Evolutionary conservation across 441 rosid species (phyloP).

Genomic region (Gossypium davidsonii): DNA sequence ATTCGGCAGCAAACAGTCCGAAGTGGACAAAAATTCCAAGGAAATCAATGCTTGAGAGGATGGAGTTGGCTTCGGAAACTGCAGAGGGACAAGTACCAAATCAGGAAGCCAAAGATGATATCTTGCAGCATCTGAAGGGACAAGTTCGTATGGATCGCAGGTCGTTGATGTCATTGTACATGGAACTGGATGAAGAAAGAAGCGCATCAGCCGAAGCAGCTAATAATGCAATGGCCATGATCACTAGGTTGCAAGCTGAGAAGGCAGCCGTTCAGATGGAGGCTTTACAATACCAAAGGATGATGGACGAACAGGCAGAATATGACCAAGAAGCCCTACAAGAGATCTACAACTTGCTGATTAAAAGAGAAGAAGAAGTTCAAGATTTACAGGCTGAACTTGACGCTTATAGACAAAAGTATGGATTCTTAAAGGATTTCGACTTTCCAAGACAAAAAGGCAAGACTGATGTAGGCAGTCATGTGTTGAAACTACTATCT

Average conservation of each 20-base stretch:
- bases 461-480: conserved; percentile 27
- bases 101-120: conserved; percentile 42
- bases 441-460: conserved; percentile 29
- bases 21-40: conserved; percentile 37
- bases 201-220: conserved; percentile 91
- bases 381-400: conserved; percentile 58
- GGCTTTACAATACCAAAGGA: conserved; percentile 92
- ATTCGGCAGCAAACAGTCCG: conserved; percentile 51
- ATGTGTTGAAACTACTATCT: conserved; percentile 24
- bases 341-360: conserved; percentile 45
- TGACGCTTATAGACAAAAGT: conserved; percentile 47
- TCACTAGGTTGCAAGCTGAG: conserved; percentile 83
- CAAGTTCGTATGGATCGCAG: conserved; percentile 73
- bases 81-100: conserved; percentile 28
- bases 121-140: conserved; percentile 53
- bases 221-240: conserved; percentile 96
- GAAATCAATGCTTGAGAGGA: conserved; percentile 53
- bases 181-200: conserved; percentile 93
- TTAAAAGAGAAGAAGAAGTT: conserved; percentile 61
- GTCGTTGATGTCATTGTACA: conserved; percentile 68
- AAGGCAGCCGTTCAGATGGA: conserved; percentile 98
- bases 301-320: conserved; percentile 98
- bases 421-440: conserved; percentile 42
- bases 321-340: conserved; percentile 83
- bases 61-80: conserved; percentile 37